Conservation (phyloP, 768 basidiomycete species). For the Agaricus bisporus region DNA sequence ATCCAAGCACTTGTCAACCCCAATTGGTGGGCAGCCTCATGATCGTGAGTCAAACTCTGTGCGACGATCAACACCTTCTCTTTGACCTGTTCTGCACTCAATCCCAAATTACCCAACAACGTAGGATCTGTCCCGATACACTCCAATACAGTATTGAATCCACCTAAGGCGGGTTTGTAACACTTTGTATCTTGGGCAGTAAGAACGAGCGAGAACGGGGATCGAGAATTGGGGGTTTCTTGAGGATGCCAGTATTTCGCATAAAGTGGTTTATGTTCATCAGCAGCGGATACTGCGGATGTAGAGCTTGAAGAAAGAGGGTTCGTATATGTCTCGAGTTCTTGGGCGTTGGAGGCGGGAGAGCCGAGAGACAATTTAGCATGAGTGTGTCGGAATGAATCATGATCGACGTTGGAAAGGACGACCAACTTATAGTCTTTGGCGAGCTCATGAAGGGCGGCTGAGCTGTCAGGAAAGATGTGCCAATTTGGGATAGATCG, state of each 20-base stretch:
- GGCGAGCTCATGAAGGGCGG: slow-evolving; percentile 54
- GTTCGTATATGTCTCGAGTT: slow-evolving; percentile 20
- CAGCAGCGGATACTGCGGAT: neutral
- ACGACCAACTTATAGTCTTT: slow-evolving; percentile 64
- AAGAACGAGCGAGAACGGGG: slow-evolving; percentile 59
- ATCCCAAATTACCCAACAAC: slow-evolving; percentile 26
- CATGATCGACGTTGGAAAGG: slow-evolving; percentile 69
- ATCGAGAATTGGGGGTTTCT: slow-evolving; percentile 33
- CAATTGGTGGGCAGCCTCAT: slow-evolving; percentile 52
- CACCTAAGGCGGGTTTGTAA: slow-evolving; percentile 62
- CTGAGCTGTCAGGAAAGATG: slow-evolving; percentile 59
- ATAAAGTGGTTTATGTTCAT: slow-evolving; percentile 1
- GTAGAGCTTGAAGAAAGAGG: slow-evolving; percentile 17
- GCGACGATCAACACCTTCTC: slow-evolving; percentile 58
- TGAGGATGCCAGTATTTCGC: slow-evolving; percentile 39
- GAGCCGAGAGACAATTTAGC: slow-evolving; percentile 42
- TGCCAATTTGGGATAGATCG: slow-evolving; percentile 56
- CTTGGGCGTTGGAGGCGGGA: slow-evolving; percentile 14
- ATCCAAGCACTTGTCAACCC: slow-evolving; percentile 64
- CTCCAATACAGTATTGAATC: slow-evolving; percentile 45
- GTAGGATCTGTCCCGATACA: slow-evolving; percentile 33
- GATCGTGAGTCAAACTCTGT: slow-evolving; percentile 62
- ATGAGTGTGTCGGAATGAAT: slow-evolving; percentile 57
- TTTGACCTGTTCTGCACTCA: slow-evolving; percentile 28
- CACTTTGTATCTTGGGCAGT: slow-evolving; percentile 71